Base-by-base conservation (phyloP, 1,284 basidiomycete genomes). In the Ceraceosorus guamensis region DNA sequence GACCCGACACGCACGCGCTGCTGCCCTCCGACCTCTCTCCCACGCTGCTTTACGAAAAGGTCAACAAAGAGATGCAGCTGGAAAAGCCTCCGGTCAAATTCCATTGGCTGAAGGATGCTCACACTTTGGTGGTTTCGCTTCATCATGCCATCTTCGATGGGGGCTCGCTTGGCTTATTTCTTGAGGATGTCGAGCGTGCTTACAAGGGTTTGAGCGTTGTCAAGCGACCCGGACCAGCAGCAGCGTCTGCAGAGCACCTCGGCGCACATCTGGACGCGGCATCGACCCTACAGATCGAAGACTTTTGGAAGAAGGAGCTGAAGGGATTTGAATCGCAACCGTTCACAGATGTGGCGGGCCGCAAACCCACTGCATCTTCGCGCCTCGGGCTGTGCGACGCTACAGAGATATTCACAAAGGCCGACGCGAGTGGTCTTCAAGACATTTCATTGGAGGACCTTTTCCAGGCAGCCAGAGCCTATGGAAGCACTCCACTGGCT, bases 111-210 rank as follows among this genome's bases (percentile, higher is more conserved):
- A 24, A 24, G 24, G 24, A 24, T 24, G 24, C 24, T 24, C 24
- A 24, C 24, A 24, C 24, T 24, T 24, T 24, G 24, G 24, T 24
- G 24, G 3, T 60, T 7, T 51, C 49, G 45, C 44, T 60, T 48
- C 51, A 56, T 49, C 59, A 60, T 35, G 59, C 55, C 31, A 52
- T 57, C 18, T 60, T 60, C 30, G 59, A 60, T 44, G 59, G 59
- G 35, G 59, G 55, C 4, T 53, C 55, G 11, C 55, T 60, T 2
- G 48, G 55, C 1, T 49, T 60, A 3, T 48, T 60, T 30, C 35
- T 53, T 13, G 6, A 52, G 18, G 59, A 56, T 34, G 31, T 49
- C n/a, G 7, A 13, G 10, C 14, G 14, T 13, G 31, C 13, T 30
- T 49, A 49, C 31, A 13, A 30, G 18, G 18, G 30, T 7, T 14